Percentiles rank a stretch among this genome's conserved stretches.
Evolutionary conservation across 2,329 filamentous ascomycete species (phyloP).

Genomic region (Botrytis galanthina): DNA sequence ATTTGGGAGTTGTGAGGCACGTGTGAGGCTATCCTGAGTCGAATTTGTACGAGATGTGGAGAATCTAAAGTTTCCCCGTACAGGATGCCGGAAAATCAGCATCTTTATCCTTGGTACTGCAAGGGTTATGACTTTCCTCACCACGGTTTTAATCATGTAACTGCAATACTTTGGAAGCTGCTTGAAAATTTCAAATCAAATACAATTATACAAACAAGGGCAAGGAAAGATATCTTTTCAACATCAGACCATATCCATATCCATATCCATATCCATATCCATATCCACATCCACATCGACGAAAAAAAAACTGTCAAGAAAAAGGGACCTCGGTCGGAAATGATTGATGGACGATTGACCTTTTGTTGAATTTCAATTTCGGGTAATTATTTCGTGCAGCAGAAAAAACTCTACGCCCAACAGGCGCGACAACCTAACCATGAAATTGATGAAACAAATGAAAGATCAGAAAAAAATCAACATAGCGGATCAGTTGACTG

Average conservation of each 20-base stretch:
- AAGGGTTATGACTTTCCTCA: not conserved
- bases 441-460: constrained; percentile 15
- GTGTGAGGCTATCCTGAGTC: not conserved
- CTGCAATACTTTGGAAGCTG: not conserved
- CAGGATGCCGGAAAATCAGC: constrained; percentile 9
- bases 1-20: not conserved
- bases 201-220: not conserved
- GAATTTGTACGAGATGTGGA: constrained; percentile 12
- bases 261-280: no score
- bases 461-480: not conserved
- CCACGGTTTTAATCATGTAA: not conserved
- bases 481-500: constrained; percentile 5
- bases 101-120: constrained; percentile 16
- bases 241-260: not conserved
- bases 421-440: constrained; percentile 5
- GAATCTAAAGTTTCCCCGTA: constrained; percentile 12
- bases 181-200: not conserved
- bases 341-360: not conserved
- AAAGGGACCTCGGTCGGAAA: not conserved
- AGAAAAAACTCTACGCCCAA: not conserved
- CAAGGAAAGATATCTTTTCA: not conserved
- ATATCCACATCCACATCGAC: not conserved
- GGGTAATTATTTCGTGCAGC: not conserved
- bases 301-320: not conserved
- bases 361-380: constrained; percentile 1